Base-by-base conservation (phyloP, 768 basidiomycete species). In the Arthromyces matolae region DNA sequence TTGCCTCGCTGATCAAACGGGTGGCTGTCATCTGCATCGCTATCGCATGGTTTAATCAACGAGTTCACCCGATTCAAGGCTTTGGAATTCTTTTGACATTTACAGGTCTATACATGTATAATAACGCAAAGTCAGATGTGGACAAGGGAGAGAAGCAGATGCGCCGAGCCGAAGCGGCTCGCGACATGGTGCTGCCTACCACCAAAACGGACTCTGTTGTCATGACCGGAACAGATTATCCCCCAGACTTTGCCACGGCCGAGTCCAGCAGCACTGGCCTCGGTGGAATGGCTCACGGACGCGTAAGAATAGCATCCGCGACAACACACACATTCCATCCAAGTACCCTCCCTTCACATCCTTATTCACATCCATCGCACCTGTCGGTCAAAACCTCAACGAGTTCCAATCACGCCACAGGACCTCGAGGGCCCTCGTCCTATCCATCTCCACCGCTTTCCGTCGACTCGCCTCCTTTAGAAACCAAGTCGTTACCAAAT, bases 11-110 rank as follows among this genome's bases (percentile, higher is more conserved):
- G 60, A 83, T 97, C 71, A 99, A 99, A 68, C 92, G 96, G 20
- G 93, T 99, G 46, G 93, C 85, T 37, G 96, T 99, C 60, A 99
- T 99, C 61, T 94, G 93, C 71, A 88, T 97, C 58, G 96, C 96
- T 16, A 89, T 99, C 62, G 73, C 93, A 42, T 99, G 95, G 95
- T 98, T 97, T 72, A 84, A 78, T 47, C 95, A 97, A 70, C 63
- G 75, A 28, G 81, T 97, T 14, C 87, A 94, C 51, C 80, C 79
- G 8, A 60, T 96, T 16, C 93, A 97, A 67, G 93, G 78, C 4
- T 61, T 89, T 40, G 96, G 96, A n/a, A 99, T 99, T 60, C 71
- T 71, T 16, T 63, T 96, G 70, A 96, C 96, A 0, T 97, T 93
- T 56, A 67, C 79, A 13, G 96, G 96, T 0, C 71, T 99, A 34